A percentile compares a stretch with the other conserved stretches of the same genome.
Conservation (phyloP, 495 filamentous ascomycete species). For the Penicillium silybi region DNA sequence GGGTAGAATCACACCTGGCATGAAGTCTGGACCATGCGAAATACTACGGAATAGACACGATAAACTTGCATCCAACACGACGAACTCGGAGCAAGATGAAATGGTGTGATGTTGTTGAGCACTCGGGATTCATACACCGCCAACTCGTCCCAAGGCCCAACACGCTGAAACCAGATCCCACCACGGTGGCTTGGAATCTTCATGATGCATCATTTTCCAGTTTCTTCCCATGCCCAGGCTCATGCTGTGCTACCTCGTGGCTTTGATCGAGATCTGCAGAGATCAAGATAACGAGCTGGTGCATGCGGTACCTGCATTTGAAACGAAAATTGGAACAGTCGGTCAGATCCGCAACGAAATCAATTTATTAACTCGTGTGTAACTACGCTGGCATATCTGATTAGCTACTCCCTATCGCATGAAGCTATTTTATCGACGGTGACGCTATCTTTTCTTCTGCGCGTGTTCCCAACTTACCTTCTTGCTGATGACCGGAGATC, state of each 20-base stretch:
- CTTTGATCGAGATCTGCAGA: conserved; percentile 8
- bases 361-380: conserved; percentile 9
- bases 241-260: conserved; percentile 16
- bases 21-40: neutral
- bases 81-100: neutral
- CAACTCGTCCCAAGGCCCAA: neutral
- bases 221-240: neutral
- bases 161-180: neutral
- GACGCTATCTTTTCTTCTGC: neutral
- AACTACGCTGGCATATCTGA: neutral
- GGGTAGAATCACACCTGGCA: neutral
- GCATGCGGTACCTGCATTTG: conserved; percentile 22
- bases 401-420: neutral
- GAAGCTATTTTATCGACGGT: neutral
- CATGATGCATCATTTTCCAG: neutral
- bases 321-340: conserved; percentile 1
- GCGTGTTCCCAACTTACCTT: neutral
- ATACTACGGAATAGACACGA: neutral
- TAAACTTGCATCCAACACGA: neutral
- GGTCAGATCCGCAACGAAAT: conserved; percentile 10
- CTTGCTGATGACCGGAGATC: neutral
- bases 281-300: conserved; percentile 15
- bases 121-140: neutral
- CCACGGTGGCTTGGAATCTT: neutral
- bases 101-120: neutral